Base-by-base conservation (phyloP, 2,329 filamentous ascomycete genomes). In the Alternaria atra region DNA sequence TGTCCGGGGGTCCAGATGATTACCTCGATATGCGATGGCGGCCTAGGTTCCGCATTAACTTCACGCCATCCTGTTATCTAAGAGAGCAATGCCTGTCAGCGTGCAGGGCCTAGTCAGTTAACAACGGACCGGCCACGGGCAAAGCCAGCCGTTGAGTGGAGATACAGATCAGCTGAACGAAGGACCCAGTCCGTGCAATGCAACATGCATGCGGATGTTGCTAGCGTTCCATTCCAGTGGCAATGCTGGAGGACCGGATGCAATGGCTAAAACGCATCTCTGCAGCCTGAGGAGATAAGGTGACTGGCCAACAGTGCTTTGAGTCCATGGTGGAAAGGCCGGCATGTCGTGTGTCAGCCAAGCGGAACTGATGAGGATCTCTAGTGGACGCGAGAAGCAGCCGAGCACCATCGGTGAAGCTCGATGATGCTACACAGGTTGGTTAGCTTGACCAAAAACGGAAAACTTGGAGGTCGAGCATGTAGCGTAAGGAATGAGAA, bases 241-340 rank as follows among this genome's bases (percentile, higher is more conserved):
- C 68, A 63, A 68, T 63, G 72, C 68, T 70, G 77, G 73, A 78
- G 73, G 73, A 73, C 72, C 74, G 72, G 72, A 76, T 69, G 69
- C 75, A 66, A 67, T 73, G 56, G 67, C 73, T 69, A 68, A 66
- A 65, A 72, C 68, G 63, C 70, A 69, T 66, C 67, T 72, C 71
- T 80, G 80, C 80, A 82, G 77, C 67, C 71, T 66, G 63, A 63
- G 68, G 64, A 74, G 81, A 82, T 82, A 83, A 82, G 80, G 79
- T 83, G 80, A 83, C 81, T 83, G 81, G 80, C 66, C 67, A 69
- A 72, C 67, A 71, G 77, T 77, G 75, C 66, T 69, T 76, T 68
- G 59, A 71, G 61, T 69, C 68, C 59, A 67, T 64, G 60, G 61
- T 63, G 52, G 71, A 61, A 72, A 54, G 72, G 58, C 69, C 66